Evolutionary conservation across 352 stramenopile genomes (phyloP).

Genomic region (Phytophthora tubulina): DNA sequence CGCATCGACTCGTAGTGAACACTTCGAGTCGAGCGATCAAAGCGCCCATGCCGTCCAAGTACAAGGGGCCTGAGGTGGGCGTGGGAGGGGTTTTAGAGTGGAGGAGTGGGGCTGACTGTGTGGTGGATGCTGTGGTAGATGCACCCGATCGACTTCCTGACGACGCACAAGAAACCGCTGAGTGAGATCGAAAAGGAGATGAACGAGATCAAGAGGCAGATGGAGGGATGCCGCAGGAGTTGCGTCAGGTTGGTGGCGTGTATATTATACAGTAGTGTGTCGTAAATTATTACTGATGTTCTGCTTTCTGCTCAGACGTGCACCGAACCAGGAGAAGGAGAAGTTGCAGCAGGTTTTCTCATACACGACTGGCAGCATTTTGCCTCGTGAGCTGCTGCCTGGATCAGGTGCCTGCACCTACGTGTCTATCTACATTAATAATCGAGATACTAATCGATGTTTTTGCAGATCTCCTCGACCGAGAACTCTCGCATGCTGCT

Average conservation of each 20-base stretch:
- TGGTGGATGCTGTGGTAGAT: slow-evolving; percentile 35
- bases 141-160: slow-evolving; percentile 70
- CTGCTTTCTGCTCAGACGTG: slow-evolving; percentile 30
- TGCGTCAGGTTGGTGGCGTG: slow-evolving; percentile 54
- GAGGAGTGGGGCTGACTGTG: background rate
- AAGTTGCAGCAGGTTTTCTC: slow-evolving; percentile 86
- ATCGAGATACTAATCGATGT: background rate
- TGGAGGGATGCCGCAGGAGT: slow-evolving; percentile 68
- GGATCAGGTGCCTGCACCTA: slow-evolving; percentile 54
- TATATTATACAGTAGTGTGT: background rate
- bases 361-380: slow-evolving; percentile 71
- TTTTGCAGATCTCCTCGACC: slow-evolving; percentile 63
- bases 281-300: background rate
- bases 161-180: slow-evolving; percentile 65
- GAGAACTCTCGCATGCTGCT: slow-evolving; percentile 69
- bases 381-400: slow-evolving; percentile 77
- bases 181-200: slow-evolving; percentile 84
- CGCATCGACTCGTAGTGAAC: slow-evolving; percentile 55
- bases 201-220: slow-evolving; percentile 72
- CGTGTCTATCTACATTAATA: background rate
- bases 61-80: slow-evolving; percentile 48
- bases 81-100: background rate
- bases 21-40: slow-evolving; percentile 75
- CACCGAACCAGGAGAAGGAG: slow-evolving; percentile 82
- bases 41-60: slow-evolving; percentile 48